Conservation (phyloP, 1,284 basidiomycete species). For the Ustilago hordei region DNA sequence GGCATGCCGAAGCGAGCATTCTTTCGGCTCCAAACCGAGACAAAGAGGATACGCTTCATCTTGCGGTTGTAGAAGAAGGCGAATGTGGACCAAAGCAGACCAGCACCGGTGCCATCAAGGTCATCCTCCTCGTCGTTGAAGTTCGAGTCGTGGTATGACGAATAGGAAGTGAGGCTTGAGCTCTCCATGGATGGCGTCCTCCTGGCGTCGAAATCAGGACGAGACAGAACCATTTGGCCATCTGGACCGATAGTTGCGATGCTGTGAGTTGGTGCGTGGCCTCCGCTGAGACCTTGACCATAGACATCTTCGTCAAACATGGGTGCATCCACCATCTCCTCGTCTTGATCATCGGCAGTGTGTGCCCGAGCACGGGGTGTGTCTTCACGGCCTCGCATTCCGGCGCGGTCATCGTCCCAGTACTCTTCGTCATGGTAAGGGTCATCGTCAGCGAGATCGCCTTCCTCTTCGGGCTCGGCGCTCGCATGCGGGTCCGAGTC, state of each 20-base stretch:
- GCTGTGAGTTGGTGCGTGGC: constrained; percentile 26
- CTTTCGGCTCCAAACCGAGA: constrained; percentile 91
- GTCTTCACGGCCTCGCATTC: constrained; percentile 47
- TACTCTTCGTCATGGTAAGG: constrained; percentile 72
- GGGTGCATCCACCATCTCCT: constrained; percentile 60
- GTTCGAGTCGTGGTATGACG: constrained; percentile 35
- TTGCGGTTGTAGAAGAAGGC: constrained; percentile 98
- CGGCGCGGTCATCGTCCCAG: constrained; percentile 48
- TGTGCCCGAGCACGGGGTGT: constrained; percentile 38
- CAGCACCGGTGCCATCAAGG: constrained; percentile 75
- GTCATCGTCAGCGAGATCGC: constrained; percentile 54
- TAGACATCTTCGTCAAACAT: constrained; percentile 68
- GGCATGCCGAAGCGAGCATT: constrained; percentile 67
- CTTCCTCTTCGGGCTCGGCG: constrained; percentile 74
- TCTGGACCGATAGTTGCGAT: constrained; percentile 43
- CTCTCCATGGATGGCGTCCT: constrained; percentile 30
- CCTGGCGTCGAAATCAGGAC: constrained; percentile 19
- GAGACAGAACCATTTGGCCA: constrained; percentile 43
- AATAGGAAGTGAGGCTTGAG: constrained; percentile 36
- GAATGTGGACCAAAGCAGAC: constrained; percentile 93
- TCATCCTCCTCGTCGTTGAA: constrained; percentile 73
- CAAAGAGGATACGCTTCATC: constrained; percentile 88
- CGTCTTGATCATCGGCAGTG: constrained; percentile 32
- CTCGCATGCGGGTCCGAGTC: constrained; percentile 91
- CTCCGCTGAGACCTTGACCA: constrained; percentile 48